Evolutionary conservation across 257 asterid genomes (phyloP), one percentile per base, ranked within the genome.

Genomic region (Plantago ovata): DNA sequence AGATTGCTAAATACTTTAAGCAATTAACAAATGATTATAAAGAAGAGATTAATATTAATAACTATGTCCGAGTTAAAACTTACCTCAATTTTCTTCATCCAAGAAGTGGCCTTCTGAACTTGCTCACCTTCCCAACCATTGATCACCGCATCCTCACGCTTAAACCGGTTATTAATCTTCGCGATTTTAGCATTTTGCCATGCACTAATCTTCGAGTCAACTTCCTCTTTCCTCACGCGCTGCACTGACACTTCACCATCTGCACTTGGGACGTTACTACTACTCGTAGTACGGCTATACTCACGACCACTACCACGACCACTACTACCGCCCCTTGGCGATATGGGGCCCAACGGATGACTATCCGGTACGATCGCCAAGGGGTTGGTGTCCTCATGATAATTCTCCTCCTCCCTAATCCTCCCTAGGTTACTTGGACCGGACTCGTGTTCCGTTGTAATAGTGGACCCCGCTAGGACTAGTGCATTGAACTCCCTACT

Each of bases 81-180:
- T 77, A 92, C 98, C 95, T 92, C 97, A 58, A 85, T 69, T 79
- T 92, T 92, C 87, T 92, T 92, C 95, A 92, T 92, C 95, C 86
- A 75, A 19, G 95, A 77, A 20, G 56, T 72, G n/a, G 97, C 90
- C 67, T 84, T 92, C 55, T 92, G 94, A 11, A 88, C 89, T 48
- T 85, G 89, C 73, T 92, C 98, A 7, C 74, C 84, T 58, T 92
- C 98, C 91, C 86, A 86, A 0, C 97, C 95, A 38, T 68, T 71
- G 43, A 88, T 81, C 4, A 86, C 53, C 9, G 86, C 97, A 21
- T 85, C 97, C 58, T 92, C 98, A 13, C 97, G 68, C 84, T 88
- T 92, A 63, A 85, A 86, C 69, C 97, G 78, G 44, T 92, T 92
- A 18, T 92, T 88, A 22, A 92, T 61, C 87, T 84, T 92, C 1